These are phyloP conservation scores for Neurospora sp. DNA, from an alignment of 495 filamentous ascomycete genomes.

Conservation along the genomic window DNA sequence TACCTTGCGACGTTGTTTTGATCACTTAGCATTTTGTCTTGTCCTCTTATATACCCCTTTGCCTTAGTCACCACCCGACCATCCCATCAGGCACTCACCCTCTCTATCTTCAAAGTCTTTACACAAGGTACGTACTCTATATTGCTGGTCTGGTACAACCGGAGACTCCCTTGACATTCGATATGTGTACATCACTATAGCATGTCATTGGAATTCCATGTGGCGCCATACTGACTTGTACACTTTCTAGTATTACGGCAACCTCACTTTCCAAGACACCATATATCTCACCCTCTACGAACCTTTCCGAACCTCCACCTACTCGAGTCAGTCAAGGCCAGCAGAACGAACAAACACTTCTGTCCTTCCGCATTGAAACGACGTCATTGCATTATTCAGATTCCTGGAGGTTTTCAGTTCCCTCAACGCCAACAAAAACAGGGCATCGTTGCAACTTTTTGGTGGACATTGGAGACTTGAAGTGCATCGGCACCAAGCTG, in stretches of 20 bases:
- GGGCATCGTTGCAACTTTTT: background rate
- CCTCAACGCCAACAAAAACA: background rate
- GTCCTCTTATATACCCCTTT: background rate
- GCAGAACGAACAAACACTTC: background rate
- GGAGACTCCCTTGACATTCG: background rate
- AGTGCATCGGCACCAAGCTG: background rate
- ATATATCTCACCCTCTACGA: background rate
- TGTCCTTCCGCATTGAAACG: background rate
- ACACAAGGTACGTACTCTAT: background rate
- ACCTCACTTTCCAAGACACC: background rate
- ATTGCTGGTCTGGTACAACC: background rate
- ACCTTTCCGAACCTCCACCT: background rate
- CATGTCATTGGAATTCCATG: background rate
- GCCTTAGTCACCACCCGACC: background rate
- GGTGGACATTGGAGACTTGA: slow-evolving; percentile 3
- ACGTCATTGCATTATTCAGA: background rate
- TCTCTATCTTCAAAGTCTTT: background rate
- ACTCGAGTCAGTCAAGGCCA: background rate
- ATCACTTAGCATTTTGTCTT: background rate
- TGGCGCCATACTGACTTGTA: background rate
- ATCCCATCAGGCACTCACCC: background rate
- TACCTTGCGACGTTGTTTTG: background rate
- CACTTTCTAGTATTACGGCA: background rate
- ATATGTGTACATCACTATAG: background rate
- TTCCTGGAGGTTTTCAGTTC: background rate